Evolutionary conservation across 257 asterid genomes (phyloP).

Genomic region (Solanum ahanhuiri): DNA sequence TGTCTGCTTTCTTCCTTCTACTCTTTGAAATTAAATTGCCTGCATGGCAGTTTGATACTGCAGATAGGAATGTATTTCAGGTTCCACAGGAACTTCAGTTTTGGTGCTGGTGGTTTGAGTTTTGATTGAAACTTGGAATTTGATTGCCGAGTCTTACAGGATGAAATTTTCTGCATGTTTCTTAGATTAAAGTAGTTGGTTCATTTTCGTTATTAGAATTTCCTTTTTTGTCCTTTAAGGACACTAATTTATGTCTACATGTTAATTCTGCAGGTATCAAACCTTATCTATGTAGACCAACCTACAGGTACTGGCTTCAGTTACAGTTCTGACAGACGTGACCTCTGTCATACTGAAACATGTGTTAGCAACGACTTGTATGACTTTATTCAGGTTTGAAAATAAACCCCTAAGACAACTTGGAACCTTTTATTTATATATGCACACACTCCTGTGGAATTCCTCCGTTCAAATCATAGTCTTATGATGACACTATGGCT

Average conservation of each 20-base stretch:
- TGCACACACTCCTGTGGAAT: neutral
- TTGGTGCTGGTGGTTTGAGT: neutral
- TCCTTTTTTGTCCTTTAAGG: neutral
- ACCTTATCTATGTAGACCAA: slow-evolving; percentile 87
- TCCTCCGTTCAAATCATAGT: neutral
- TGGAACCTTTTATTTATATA: neutral
- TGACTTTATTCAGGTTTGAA: slow-evolving; percentile 77
- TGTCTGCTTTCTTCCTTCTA: neutral
- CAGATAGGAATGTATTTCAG: neutral
- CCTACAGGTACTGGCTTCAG: slow-evolving; percentile 98
- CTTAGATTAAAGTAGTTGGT: neutral
- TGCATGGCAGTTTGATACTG: neutral
- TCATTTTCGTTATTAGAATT: neutral
- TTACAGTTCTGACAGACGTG: slow-evolving; percentile 73
- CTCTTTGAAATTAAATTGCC: neutral
- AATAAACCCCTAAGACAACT: neutral
- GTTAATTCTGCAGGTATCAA: slow-evolving; percentile 63
- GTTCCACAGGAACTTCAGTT: neutral
- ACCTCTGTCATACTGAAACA: slow-evolving; percentile 71
- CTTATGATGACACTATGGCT: neutral
- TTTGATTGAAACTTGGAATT: neutral
- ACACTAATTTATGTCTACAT: neutral
- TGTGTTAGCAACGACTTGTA: slow-evolving; percentile 90
- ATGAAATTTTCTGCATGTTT: neutral
- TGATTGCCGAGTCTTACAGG: neutral